Conservation (phyloP, 192 early-diverging fungal genomes). For the Kickxella alabastrina region DNA sequence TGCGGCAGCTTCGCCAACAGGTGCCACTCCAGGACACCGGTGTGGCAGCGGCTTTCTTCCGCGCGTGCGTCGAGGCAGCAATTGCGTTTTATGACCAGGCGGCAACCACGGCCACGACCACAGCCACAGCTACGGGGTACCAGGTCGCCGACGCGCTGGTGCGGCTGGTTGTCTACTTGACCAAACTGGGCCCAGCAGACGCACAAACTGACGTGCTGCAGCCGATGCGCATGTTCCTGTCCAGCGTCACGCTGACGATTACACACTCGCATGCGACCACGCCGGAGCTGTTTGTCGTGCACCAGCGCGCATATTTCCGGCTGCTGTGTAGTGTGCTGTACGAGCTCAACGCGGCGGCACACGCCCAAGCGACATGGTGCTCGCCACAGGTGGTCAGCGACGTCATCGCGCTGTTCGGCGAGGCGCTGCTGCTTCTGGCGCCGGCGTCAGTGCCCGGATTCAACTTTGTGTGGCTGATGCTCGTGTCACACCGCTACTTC, state of each 20-base stretch:
- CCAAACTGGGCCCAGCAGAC: constrained; percentile 65
- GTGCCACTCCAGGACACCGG: constrained; percentile 73
- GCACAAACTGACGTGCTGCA: constrained; percentile 51
- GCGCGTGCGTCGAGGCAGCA: constrained; percentile 80
- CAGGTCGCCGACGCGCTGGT: constrained; percentile 92
- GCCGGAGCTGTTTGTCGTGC: constrained; percentile 62
- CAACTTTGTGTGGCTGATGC: constrained; percentile 88
- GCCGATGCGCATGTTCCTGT: constrained; percentile 77
- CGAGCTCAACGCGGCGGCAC: constrained; percentile 57
- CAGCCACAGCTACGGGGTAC: constrained; percentile 50
- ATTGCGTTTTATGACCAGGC: constrained; percentile 70
- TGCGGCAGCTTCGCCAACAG: constrained; percentile 66
- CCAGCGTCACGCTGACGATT: constrained; percentile 80
- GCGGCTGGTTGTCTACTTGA: constrained; percentile 75
- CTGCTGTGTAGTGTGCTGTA: constrained; percentile 79
- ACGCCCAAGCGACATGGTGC: constrained; percentile 33
- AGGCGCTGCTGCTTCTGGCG: constrained; percentile 76
- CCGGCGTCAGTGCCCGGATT: constrained; percentile 89
- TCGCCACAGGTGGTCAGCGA: constrained; percentile 8
- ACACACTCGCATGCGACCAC: constrained; percentile 81
- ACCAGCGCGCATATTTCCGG: constrained; percentile 88
- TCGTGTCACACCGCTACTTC: constrained; percentile 89
- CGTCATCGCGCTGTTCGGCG: constrained; percentile 23
- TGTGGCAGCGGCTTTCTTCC: constrained; percentile 83
- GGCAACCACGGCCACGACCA: constrained; percentile 28